Evolutionary conservation across 2,329 filamentous ascomycete genomes (phyloP).

Genomic region (Gaeumannomyces tritici): DNA sequence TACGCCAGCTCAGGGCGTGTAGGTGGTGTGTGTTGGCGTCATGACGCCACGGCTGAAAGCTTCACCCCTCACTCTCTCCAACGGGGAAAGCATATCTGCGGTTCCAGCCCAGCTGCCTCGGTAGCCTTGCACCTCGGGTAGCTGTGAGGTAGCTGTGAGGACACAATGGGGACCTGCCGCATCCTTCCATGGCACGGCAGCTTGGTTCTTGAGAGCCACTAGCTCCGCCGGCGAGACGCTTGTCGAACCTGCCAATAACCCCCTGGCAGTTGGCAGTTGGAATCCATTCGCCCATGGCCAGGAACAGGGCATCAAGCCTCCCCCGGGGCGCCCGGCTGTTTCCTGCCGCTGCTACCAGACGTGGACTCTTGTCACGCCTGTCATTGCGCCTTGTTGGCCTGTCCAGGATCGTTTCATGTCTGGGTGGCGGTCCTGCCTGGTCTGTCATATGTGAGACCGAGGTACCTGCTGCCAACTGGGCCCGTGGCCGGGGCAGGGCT

Average conservation of each 20-base stretch:
- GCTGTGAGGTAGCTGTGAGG: background rate
- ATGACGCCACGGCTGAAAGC: background rate
- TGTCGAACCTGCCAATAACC: background rate
- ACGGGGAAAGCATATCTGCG: background rate
- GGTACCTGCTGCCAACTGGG: background rate
- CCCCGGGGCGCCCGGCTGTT: background rate
- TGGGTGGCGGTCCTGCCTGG: background rate
- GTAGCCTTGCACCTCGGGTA: background rate
- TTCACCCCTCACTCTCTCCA: background rate
- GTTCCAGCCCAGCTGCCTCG: background rate
- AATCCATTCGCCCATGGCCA: background rate
- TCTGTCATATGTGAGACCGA: background rate
- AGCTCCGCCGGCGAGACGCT: background rate
- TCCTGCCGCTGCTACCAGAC: background rate
- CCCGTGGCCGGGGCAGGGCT: background rate
- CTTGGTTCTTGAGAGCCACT: background rate
- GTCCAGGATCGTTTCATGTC: background rate
- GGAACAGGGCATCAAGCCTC: background rate
- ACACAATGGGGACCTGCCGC: no score
- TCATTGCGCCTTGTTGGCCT: background rate
- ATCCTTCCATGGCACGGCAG: background rate
- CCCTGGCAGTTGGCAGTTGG: background rate
- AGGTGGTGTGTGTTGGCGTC: background rate
- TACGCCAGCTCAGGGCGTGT: background rate
- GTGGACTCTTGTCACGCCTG: background rate